phyloP scores from a whole-genome alignment of 108 stramenopile species.

The Conticribra guillardii region DNA sequence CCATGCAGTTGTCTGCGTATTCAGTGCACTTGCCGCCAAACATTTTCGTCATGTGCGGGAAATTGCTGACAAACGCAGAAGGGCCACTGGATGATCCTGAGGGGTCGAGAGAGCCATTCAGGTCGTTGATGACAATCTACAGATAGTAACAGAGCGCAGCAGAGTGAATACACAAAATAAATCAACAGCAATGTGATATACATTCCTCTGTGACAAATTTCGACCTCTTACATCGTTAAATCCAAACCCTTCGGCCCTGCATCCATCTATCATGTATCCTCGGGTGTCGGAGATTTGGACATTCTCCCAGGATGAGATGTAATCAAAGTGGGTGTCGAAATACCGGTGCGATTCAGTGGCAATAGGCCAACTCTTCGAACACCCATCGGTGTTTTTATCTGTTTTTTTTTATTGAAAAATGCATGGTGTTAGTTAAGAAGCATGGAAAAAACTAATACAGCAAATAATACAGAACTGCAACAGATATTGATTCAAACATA shows the following conservation, averaged over 20 bases:
- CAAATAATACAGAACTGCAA: no score
- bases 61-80: conserved; percentile 19
- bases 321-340: conserved; percentile 42
- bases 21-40: conserved; percentile 23
- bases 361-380: conserved; percentile 25
- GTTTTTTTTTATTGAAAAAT: background rate
- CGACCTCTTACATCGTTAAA: conserved; percentile 48
- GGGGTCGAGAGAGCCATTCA: conserved; percentile 42
- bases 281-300: conserved; percentile 38
- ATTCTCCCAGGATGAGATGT: conserved; percentile 39
- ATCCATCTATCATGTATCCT: conserved; percentile 31
- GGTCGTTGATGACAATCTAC: conserved; percentile 43
- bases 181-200: no score
- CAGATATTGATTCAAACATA: no score
- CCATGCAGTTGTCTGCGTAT: conserved; percentile 23
- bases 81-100: background rate
- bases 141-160: no score
- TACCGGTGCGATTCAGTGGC: background rate
- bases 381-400: conserved; percentile 16
- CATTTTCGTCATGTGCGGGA: conserved; percentile 12
- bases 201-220: no score
- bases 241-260: conserved; percentile 16
- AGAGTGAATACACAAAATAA: no score
- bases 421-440: background rate
- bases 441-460: no score